Evolutionary conservation across 2,329 filamentous ascomycete genomes (phyloP).

Genomic region (Pseudogymnoascus sp.): DNA sequence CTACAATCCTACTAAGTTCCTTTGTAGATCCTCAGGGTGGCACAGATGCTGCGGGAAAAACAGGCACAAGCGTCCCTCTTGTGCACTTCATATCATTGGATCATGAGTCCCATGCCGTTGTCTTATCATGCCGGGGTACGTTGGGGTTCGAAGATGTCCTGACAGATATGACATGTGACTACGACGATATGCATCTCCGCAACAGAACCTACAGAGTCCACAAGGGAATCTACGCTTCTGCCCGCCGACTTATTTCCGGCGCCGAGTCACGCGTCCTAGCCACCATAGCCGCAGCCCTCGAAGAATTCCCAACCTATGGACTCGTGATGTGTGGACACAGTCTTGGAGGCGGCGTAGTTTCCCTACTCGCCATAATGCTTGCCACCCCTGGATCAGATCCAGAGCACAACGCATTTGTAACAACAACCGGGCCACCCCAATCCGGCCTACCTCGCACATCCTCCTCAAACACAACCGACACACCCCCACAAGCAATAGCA

Average conservation of each 20-base stretch:
- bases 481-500: slow-evolving; percentile 32
- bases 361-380: slow-evolving; percentile 46
- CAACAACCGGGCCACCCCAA: slow-evolving; percentile 43
- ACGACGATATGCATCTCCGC: slow-evolving; percentile 40
- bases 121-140: slow-evolving; percentile 46
- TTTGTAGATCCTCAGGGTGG: slow-evolving; percentile 47
- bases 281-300: slow-evolving; percentile 42
- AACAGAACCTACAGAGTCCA: slow-evolving; percentile 46
- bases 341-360: slow-evolving; percentile 45
- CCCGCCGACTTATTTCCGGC: slow-evolving; percentile 40
- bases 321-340: slow-evolving; percentile 49
- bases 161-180: slow-evolving; percentile 50
- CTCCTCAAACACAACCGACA: slow-evolving; percentile 38
- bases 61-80: slow-evolving; percentile 43
- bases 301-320: slow-evolving; percentile 46
- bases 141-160: slow-evolving; percentile 49
- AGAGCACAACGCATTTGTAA: slow-evolving; percentile 40
- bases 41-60: slow-evolving; percentile 41
- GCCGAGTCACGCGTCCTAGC: slow-evolving; percentile 42
- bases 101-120: slow-evolving; percentile 47
- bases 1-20: slow-evolving; percentile 48
- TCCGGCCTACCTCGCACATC: slow-evolving; percentile 40
- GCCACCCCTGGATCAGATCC: slow-evolving; percentile 39
- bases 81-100: slow-evolving; percentile 50
- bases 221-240: slow-evolving; percentile 48